These are phyloP conservation scores for Solanum etuberosum DNA, from an alignment of 257 asterid genomes.

Conservation along the genomic window DNA sequence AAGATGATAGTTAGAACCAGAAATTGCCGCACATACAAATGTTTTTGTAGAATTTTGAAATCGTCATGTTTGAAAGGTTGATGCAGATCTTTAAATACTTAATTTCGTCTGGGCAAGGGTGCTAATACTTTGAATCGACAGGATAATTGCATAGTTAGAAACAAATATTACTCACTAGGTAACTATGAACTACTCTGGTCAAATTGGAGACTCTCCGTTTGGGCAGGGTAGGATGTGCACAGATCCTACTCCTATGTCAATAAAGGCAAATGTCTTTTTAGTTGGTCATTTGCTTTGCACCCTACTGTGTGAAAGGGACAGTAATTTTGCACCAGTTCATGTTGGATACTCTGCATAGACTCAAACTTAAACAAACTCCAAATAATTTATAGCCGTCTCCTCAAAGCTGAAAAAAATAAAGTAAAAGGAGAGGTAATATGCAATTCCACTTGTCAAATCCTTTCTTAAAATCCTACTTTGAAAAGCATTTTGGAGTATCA, in stretches of 20 bases:
- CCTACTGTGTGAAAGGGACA: not conserved
- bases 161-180: not conserved
- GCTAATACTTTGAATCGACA: not conserved
- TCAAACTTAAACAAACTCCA: not conserved
- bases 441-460: slow-evolving; percentile 1
- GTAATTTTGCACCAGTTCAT: not conserved
- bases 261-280: not conserved
- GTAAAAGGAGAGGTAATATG: not conserved
- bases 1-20: not conserved
- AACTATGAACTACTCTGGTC: not conserved
- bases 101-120: not conserved
- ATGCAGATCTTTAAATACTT: not conserved
- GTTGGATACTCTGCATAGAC: not conserved
- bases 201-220: not conserved
- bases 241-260: not conserved
- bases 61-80: not conserved
- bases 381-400: not conserved
- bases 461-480: not conserved
- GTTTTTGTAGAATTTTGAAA: not conserved
- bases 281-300: not conserved
- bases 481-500: not conserved
- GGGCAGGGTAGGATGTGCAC: not conserved
- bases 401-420: not conserved
- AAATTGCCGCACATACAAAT: not conserved
- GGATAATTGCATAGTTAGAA: not conserved